phyloP scores from a whole-genome alignment of 2,329 filamentous ascomycete genomes.

The Graphilbum ipis-grandicollis region DNA sequence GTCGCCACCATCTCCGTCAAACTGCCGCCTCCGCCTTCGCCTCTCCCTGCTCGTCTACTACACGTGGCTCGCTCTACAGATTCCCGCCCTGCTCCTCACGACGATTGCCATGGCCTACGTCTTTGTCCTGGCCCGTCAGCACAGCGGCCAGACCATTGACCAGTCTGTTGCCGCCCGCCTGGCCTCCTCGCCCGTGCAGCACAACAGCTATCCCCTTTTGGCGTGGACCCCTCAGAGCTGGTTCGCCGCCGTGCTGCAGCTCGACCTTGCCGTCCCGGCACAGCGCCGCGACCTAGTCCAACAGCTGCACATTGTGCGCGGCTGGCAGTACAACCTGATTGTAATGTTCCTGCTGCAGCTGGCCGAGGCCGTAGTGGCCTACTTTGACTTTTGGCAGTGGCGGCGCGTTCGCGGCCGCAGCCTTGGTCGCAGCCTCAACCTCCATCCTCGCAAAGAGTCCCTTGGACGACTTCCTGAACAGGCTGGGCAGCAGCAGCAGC shows the following conservation, averaged over 20 bases:
- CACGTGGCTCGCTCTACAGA: conserved; percentile 16
- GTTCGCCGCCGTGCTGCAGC: conserved; percentile 15
- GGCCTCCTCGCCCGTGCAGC: conserved; percentile 4
- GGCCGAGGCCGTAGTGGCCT: conserved; percentile 6
- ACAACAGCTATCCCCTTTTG: conserved; percentile 13
- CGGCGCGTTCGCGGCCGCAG: not conserved
- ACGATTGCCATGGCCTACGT: conserved; percentile 18
- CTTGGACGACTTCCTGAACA: too few species aligned
- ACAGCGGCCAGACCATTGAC: conserved; percentile 16
- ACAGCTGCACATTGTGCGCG: conserved; percentile 15
- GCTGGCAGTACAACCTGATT: conserved; percentile 21
- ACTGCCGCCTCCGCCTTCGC: too few species aligned
- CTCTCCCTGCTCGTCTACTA: conserved; percentile 13
- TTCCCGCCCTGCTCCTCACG: conserved; percentile 19
- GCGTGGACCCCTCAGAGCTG: conserved; percentile 23
- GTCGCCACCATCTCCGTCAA: not conserved
- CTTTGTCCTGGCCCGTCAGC: conserved; percentile 15
- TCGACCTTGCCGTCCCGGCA: conserved; percentile 12
- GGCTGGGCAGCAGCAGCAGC: too few species aligned
- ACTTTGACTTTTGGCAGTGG: conserved; percentile 4
- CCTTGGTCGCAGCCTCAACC: not conserved
- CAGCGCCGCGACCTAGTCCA: conserved; percentile 11
- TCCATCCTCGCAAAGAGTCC: not conserved
- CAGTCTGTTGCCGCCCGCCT: conserved; percentile 9
- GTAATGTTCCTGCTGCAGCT: conserved; percentile 12